phyloP scores from a whole-genome alignment of 495 filamentous ascomycete species.

The Penicillium tannophilum region DNA sequence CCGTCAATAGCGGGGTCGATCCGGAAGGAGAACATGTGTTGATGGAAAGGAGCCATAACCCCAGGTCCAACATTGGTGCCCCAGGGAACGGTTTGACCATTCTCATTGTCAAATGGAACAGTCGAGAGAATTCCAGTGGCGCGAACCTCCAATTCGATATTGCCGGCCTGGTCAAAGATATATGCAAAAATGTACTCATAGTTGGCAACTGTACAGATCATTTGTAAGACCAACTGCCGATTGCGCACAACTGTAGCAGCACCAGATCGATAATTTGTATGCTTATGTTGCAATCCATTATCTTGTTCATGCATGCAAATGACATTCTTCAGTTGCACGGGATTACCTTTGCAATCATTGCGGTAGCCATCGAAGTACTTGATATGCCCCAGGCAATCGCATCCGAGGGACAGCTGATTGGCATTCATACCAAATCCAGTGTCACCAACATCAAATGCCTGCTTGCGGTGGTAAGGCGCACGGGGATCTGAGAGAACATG shows the following conservation, averaged over 20 bases:
- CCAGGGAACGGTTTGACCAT: slow-evolving; percentile 64
- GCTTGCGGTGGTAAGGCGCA: slow-evolving; percentile 66
- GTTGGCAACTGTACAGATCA: slow-evolving; percentile 77
- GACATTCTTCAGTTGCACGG: slow-evolving; percentile 57
- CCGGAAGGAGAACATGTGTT: slow-evolving; percentile 89
- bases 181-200: slow-evolving; percentile 87
- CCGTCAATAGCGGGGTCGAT: slow-evolving; percentile 84
- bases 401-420: slow-evolving; percentile 67
- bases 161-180: slow-evolving; percentile 83
- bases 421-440: slow-evolving; percentile 65
- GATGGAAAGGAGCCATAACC: slow-evolving; percentile 76
- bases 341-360: slow-evolving; percentile 56
- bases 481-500: slow-evolving; percentile 58
- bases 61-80: slow-evolving; percentile 88
- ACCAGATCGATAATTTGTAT: slow-evolving; percentile 66
- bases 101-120: slow-evolving; percentile 67
- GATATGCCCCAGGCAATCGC: slow-evolving; percentile 69
- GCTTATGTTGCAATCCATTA: slow-evolving; percentile 65
- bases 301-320: slow-evolving; percentile 72
- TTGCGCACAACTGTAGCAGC: slow-evolving; percentile 61
- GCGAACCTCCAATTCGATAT: slow-evolving; percentile 76
- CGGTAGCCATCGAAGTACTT: slow-evolving; percentile 64
- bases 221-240: slow-evolving; percentile 67
- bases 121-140: slow-evolving; percentile 88
- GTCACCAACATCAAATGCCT: slow-evolving; percentile 72